phyloP scores from a whole-genome alignment of 73 alveolate species.

The Tetrahymena thermophila region DNA sequence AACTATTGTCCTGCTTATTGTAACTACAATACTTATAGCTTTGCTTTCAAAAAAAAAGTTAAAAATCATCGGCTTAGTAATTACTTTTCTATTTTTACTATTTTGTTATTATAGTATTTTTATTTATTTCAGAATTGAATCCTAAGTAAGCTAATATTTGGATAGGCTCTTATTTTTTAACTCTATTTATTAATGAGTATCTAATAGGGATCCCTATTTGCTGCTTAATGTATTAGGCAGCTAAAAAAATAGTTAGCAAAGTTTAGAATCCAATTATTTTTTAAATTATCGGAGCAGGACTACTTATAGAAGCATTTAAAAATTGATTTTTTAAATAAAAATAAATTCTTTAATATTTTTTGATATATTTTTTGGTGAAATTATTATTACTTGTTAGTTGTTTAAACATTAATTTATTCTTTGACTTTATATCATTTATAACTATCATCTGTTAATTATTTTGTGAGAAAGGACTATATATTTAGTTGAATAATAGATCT shows the following conservation, averaged over 20 bases:
- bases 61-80: background rate
- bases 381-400: too few species aligned
- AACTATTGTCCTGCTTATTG: background rate
- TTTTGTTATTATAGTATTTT: background rate
- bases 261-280: background rate
- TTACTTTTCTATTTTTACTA: background rate
- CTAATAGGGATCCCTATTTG: background rate
- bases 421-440: too few species aligned
- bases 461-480: too few species aligned
- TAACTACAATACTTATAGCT: background rate
- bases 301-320: background rate
- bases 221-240: background rate
- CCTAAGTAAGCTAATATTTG: background rate
- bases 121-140: background rate
- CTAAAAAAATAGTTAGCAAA: background rate
- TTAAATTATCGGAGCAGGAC: background rate
- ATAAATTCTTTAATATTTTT: too few species aligned
- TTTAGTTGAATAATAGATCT: too few species aligned
- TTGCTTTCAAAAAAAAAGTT: background rate
- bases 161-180: background rate
- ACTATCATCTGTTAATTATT: too few species aligned
- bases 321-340: background rate
- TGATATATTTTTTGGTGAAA: too few species aligned
- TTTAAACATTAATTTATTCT: too few species aligned
- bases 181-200: background rate